Evolutionary conservation across 495 filamentous ascomycete genomes (phyloP), one percentile per base, ranked within the genome.

Genomic region (Aspergillus sclerotiicarbonarius): DNA sequence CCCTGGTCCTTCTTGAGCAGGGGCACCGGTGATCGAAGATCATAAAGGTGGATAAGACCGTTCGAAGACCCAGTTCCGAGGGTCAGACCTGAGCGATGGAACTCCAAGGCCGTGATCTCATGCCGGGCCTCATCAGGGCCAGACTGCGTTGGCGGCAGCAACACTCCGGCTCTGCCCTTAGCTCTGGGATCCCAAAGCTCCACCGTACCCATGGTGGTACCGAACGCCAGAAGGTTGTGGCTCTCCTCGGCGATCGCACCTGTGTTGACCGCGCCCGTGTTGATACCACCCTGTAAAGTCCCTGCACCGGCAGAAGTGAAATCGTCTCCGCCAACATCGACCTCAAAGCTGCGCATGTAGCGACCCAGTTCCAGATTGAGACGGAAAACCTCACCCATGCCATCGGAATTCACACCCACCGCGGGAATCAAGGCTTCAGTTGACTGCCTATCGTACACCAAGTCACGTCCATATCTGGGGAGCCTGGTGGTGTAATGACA

Each of bases 131-230:
- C 76, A 15, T 73, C 68, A 4, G 69, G 55, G 18, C 71, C 69
- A 21, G 61, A 57, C 15, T 79, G 71, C 43, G 72, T 62, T 7
- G 76, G 75, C 8, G 73, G 70, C 8, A 84, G 76, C 5, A 99
- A 76, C 19, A 91, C 77, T 20, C 90, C 91, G n/a, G 94, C 86
- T 29, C 91, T 82, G 55, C 84, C 86, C 66, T 90, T 87, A 53
- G 86, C 88, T 59, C 95, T 80, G 4, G 92, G 81, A 68, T 99
- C 95, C 89, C 90, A 99, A 61, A 98, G 91, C 62, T 98, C 95
- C 31, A 98, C 92, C 6, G 91, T 95, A n/a, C 95, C 93, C 39
- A 90, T 74, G 3, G 90, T 89, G n/a, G 95, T 98, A 32, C 95
- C 95, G 64, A 99, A 98, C 1, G 95, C 92, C 44, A 93, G 80